These are phyloP conservation scores for Apium graveolens DNA, from an alignment of 129 eudicot species.

Conservation along the genomic window DNA sequence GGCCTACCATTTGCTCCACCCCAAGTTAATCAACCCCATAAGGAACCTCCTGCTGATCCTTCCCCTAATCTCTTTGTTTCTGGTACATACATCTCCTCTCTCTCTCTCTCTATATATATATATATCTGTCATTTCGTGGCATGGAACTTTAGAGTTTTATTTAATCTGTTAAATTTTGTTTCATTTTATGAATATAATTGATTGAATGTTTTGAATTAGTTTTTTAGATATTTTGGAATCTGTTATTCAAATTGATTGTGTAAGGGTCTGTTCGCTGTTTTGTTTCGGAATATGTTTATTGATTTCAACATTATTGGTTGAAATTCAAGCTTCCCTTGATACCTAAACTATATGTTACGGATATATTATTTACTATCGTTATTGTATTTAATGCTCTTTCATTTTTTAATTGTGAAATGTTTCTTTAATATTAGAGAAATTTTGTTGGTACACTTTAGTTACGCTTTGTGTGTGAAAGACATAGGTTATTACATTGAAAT, in stretches of 20 bases:
- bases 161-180: not conserved
- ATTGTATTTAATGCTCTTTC: not conserved
- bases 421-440: too few relatives aligned
- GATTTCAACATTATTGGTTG: not conserved
- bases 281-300: not conserved
- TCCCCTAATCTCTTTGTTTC: conserved; percentile 85
- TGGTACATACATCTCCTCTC: conserved; percentile 24
- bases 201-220: too few relatives aligned
- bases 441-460: too few relatives aligned
- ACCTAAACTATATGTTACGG: not conserved
- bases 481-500: too few relatives aligned
- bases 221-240: not conserved
- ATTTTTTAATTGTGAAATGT: not conserved
- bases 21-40: conserved; percentile 29
- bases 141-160: not conserved
- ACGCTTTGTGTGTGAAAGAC: too few relatives aligned
- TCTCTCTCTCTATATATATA: not conserved
- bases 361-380: too few relatives aligned
- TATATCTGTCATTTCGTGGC: not conserved
- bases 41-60: conserved; percentile 61
- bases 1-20: conserved; percentile 47
- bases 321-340: too few relatives aligned
- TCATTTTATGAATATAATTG: not conserved
- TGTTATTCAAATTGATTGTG: too few relatives aligned
- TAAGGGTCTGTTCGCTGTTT: too few relatives aligned